Percentiles rank a stretch among this genome's conserved stretches.
phyloP scores from a whole-genome alignment of 164 flowering plant species.

The Vitis rupestris region DNA sequence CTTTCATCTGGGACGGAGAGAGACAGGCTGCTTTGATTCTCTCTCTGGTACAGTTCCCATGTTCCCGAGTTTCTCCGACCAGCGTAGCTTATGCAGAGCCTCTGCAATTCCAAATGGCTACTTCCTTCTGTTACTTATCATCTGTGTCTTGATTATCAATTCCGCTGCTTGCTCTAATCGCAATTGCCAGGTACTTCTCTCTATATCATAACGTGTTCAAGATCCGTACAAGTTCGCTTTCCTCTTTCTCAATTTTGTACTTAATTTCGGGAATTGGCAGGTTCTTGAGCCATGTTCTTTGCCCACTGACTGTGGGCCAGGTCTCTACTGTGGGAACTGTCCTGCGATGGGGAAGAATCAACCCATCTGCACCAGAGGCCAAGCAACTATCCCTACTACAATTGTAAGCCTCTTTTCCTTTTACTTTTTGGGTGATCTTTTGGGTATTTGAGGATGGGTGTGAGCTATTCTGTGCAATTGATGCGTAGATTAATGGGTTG shows the following conservation, averaged over 20 bases:
- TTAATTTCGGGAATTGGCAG: conserved; percentile 35
- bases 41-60: conserved; percentile 21
- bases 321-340: conserved; percentile 89
- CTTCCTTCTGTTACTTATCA: conserved; percentile 17
- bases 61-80: conserved; percentile 31
- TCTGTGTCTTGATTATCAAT: conserved; percentile 11
- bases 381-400: conserved; percentile 63
- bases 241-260: background rate
- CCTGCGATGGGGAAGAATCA: conserved; percentile 60
- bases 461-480: conserved; percentile 4
- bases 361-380: conserved; percentile 82
- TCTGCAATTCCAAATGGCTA: conserved; percentile 11
- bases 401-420: conserved; percentile 42
- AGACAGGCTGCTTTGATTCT: background rate
- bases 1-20: too few relatives aligned
- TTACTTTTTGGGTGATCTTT: background rate
- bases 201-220: background rate
- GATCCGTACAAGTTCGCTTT: conserved; percentile 11
- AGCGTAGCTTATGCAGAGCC: conserved; percentile 25
- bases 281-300: conserved; percentile 62
- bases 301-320: conserved; percentile 67
- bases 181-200: conserved; percentile 6
- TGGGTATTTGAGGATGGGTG: background rate
- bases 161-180: conserved; percentile 55
- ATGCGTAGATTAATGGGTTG: conserved; percentile 63